A percentile compares a stretch with the other conserved stretches of the same genome.
Evolutionary conservation across 805 yeast species (phyloP).

Genomic region (Saccharomycopsis sp.): DNA sequence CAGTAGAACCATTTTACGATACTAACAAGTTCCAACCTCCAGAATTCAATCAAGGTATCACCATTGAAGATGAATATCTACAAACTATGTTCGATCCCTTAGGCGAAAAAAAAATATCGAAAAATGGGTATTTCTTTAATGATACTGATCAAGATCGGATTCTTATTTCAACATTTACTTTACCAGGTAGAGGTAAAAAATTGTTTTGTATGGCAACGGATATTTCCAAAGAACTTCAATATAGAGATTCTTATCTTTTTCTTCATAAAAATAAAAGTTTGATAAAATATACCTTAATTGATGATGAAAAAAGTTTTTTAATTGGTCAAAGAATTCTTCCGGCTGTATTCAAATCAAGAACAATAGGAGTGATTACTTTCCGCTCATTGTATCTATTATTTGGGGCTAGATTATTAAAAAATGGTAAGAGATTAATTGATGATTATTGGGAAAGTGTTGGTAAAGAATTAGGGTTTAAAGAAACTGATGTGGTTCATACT

Average conservation of each 20-base stretch:
- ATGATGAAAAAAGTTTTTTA: slow-evolving; percentile 15
- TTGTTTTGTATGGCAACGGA: slow-evolving; percentile 17
- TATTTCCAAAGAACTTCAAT: slow-evolving; percentile 17
- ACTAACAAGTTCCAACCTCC: slow-evolving; percentile 8
- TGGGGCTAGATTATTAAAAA: slow-evolving; percentile 37
- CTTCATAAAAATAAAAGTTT: slow-evolving; percentile 15
- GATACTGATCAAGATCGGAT: slow-evolving; percentile 5
- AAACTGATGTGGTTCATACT: slow-evolving; percentile 32
- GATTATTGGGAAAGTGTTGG: slow-evolving; percentile 46
- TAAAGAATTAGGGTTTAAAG: slow-evolving; percentile 32
- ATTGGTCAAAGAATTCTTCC: slow-evolving; percentile 15
- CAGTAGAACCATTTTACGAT: slow-evolving; percentile 13
- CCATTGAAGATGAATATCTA: slow-evolving; percentile 13
- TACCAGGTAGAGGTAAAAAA: slow-evolving; percentile 18
- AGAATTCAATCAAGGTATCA: slow-evolving; percentile 3
- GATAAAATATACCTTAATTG: slow-evolving; percentile 14
- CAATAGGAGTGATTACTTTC: slow-evolving; percentile 27
- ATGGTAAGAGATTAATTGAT: slow-evolving; percentile 40
- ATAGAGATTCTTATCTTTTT: slow-evolving; percentile 16
- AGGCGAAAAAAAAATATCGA: slow-evolving; percentile 18
- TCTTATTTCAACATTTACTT: slow-evolving; percentile 16
- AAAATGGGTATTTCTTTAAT: slow-evolving; percentile 16
- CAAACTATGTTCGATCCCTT: slow-evolving; percentile 12
- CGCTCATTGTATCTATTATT: slow-evolving; percentile 36
- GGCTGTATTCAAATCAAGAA: slow-evolving; percentile 15